These are phyloP conservation scores for Apiotrichum gamsii DNA, from an alignment of 1,284 basidiomycete species.

Conservation along the genomic window DNA sequence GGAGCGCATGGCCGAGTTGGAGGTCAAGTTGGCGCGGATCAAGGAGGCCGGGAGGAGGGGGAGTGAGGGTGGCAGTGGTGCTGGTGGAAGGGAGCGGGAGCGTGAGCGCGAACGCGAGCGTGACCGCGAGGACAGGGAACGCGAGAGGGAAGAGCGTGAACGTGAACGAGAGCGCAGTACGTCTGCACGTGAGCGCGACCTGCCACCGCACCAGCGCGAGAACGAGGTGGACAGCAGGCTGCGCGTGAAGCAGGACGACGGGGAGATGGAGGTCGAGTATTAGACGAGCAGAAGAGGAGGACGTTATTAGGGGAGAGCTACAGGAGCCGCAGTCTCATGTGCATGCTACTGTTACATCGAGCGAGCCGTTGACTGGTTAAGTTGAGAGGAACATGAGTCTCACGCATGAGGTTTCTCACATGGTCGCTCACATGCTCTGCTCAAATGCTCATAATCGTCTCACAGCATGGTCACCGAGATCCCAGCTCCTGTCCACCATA, in stretches of 20 bases:
- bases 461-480: too few species aligned
- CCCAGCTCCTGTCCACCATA: too few species aligned
- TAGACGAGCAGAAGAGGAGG: too few species aligned
- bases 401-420: too few species aligned
- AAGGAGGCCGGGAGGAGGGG: slow-evolving; percentile 13
- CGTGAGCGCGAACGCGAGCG: background rate
- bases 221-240: slow-evolving; percentile 11
- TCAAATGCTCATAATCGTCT: too few species aligned
- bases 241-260: slow-evolving; percentile 3
- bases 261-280: slow-evolving; percentile 23
- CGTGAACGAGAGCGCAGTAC: slow-evolving; percentile 10
- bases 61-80: slow-evolving; percentile 8
- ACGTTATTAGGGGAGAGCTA: too few species aligned
- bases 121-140: background rate
- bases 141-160: slow-evolving; percentile 18
- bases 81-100: slow-evolving; percentile 7
- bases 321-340: too few species aligned
- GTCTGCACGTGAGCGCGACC: background rate
- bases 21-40: slow-evolving; percentile 23
- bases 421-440: too few species aligned
- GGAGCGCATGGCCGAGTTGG: slow-evolving; percentile 27
- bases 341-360: too few species aligned
- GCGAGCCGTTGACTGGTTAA: too few species aligned
- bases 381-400: too few species aligned
- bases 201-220: too few species aligned